These are phyloP conservation scores for Cardamine resedifolia DNA, from an alignment of 345 rosid genomes.

Conservation along the genomic window DNA sequence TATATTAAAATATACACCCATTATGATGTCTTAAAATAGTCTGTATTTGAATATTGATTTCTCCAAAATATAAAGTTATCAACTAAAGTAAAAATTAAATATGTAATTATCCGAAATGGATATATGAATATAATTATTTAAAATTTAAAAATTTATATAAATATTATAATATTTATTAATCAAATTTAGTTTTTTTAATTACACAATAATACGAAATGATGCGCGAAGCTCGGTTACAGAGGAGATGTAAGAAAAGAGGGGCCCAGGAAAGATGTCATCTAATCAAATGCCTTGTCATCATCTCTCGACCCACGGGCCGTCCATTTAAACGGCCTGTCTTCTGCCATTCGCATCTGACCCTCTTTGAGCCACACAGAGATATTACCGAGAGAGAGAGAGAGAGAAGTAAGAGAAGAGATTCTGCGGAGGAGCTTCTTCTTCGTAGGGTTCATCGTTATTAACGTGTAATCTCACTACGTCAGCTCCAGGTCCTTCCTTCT, in stretches of 20 bases:
- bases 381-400: not conserved
- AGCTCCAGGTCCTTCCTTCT: constrained; percentile 32
- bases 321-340: constrained; percentile 23
- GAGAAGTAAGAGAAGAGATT: not conserved
- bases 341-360: constrained; percentile 19
- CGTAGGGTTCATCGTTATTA: constrained; percentile 35
- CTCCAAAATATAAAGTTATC: too few species aligned
- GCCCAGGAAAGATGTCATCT: constrained; percentile 16
- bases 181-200: too few species aligned
- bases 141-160: too few species aligned
- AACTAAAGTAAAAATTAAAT: too few species aligned
- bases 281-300: not conserved
- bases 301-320: constrained; percentile 22
- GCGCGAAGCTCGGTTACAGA: too few species aligned
- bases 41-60: too few species aligned
- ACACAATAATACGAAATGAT: too few species aligned
- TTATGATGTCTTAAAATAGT: too few species aligned
- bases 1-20: too few species aligned
- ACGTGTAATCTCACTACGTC: constrained; percentile 26
- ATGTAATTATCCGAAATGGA: too few species aligned
- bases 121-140: too few species aligned
- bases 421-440: constrained; percentile 39
- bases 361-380: not conserved
- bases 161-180: too few species aligned
- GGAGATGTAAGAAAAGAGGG: constrained; percentile 27